Evolutionary conservation across 371 early-diverging fungal genomes (phyloP), one percentile per base, ranked within the genome.

Genomic region (Entomophthora muscae): DNA sequence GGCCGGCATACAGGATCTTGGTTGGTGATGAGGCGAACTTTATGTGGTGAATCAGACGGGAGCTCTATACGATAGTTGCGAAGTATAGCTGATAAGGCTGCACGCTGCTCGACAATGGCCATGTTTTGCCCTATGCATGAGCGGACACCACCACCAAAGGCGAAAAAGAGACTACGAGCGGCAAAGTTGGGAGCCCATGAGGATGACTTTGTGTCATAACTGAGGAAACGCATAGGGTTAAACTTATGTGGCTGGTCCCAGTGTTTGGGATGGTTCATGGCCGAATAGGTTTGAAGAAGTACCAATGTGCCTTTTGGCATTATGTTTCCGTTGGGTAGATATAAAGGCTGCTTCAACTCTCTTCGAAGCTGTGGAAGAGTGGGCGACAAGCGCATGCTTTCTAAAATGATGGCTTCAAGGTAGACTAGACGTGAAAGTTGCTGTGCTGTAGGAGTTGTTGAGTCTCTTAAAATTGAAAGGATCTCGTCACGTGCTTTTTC

Each of bases 81-180:
- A 3, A 65, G 31, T 7, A 75, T 42, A 67, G 71, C 71, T 21
- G 68, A 29, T 24, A 73, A 29, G 0, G 67, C 3, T 2, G 17
- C 27, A 13, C 29, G 24, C 57, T 57, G 57, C 57, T 57, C 57
- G 22, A 57, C 21, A 21, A 57, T 27, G 21, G 28, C 29, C 10
- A 57, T 27, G 26, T 57, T 57, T 2, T 29, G 24, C 13, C 57
- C 57, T 2, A 57, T 57, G 29, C 57, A 57, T 26, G 29, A 13
- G 1, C 57, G 5, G 29, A 17, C 17, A 21, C 57, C 57, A 2
- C 57, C 57, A 3, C 57, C 57, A 17, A 57, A 57, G 22, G 33
- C 28, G 3, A 60, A 32, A 21, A 32, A 32, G 33, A 31, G 29
- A 24, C 33, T 33, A 1, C 3, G 5, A 2, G n/a, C 32, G 24